These are phyloP conservation scores for Barnettozyma hawaiiensis DNA, from an alignment of 1,139 yeast genomes.

Conservation along the genomic window DNA sequence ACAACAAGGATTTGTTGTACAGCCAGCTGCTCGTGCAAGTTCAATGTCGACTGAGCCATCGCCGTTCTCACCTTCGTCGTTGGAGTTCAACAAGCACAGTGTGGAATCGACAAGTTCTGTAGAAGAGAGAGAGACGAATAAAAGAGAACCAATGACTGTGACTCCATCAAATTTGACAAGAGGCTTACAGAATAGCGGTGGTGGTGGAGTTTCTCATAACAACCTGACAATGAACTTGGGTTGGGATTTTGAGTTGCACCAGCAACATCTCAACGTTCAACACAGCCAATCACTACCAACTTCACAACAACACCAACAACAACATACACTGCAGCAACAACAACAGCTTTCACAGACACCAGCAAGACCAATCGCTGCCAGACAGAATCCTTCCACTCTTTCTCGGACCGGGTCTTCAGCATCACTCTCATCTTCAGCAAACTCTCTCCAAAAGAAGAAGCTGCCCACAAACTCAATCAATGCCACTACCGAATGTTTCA, in stretches of 20 bases:
- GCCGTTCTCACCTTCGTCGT: constrained; percentile 13
- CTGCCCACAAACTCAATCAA: constrained; percentile 13
- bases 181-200: constrained; percentile 11
- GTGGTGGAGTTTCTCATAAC: background rate
- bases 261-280: constrained; percentile 13
- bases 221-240: constrained; percentile 7
- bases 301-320: constrained; percentile 2
- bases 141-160: constrained; percentile 6
- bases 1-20: constrained; percentile 10
- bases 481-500: constrained; percentile 50
- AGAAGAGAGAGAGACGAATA: constrained; percentile 5
- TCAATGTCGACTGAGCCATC: constrained; percentile 1
- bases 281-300: constrained; percentile 17
- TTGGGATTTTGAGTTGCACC: background rate
- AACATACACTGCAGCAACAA: too few species aligned
- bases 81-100: constrained; percentile 22
- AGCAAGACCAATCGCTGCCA: background rate
- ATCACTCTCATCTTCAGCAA: constrained; percentile 17
- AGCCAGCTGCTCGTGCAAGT: background rate
- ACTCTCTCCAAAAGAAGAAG: constrained; percentile 20
- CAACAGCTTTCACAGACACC: constrained; percentile 9
- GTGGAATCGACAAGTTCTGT: constrained; percentile 19
- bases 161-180: constrained; percentile 22
- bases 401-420: constrained; percentile 13
- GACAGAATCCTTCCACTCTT: constrained; percentile 8